phyloP scores from a whole-genome alignment of 1,284 basidiomycete genomes.

The Rhodotorula sp. region DNA sequence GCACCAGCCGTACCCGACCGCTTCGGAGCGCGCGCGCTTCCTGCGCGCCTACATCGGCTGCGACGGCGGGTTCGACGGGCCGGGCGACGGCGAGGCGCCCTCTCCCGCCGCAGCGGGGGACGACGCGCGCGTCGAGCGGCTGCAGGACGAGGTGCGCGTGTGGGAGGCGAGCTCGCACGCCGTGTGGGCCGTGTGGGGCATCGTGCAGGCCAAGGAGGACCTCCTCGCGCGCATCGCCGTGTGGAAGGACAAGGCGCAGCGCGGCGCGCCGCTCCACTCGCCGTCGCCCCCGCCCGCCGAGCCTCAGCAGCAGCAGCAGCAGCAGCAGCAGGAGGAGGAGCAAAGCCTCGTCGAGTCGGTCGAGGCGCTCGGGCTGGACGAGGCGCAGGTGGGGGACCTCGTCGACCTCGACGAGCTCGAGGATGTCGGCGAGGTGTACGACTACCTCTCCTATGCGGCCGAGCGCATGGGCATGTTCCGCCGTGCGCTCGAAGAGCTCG shows the following conservation, averaged over 20 bases:
- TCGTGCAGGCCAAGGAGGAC: constrained; percentile 83
- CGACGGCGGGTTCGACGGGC: constrained; percentile 37
- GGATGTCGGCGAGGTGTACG: constrained; percentile 38
- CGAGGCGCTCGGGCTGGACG: constrained; percentile 4
- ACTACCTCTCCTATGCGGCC: constrained; percentile 43
- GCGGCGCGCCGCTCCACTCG: neutral
- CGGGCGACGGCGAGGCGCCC: neutral
- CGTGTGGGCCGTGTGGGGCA: constrained; percentile 89
- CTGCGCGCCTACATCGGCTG: constrained; percentile 71
- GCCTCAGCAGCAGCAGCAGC: too few species aligned
- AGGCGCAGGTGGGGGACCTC: constrained; percentile 18
- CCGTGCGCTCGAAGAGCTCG: constrained; percentile 26
- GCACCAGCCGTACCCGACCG: constrained; percentile 69
- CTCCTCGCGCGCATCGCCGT: constrained; percentile 50
- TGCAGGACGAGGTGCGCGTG: constrained; percentile 73
- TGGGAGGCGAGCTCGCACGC: constrained; percentile 87
- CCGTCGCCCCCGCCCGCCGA: neutral
- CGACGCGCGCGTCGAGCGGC: constrained; percentile 44
- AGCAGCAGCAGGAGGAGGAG: too few species aligned
- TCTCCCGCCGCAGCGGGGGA: constrained; percentile 10
- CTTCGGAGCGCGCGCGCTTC: constrained; percentile 73
- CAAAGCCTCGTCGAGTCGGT: constrained; percentile 1
- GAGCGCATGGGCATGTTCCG: constrained; percentile 44
- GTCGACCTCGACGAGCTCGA: constrained; percentile 30
- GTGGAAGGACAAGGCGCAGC: constrained; percentile 35